Base-by-base conservation (phyloP, 345 rosid species). In the Nephelium lappaceum region DNA sequence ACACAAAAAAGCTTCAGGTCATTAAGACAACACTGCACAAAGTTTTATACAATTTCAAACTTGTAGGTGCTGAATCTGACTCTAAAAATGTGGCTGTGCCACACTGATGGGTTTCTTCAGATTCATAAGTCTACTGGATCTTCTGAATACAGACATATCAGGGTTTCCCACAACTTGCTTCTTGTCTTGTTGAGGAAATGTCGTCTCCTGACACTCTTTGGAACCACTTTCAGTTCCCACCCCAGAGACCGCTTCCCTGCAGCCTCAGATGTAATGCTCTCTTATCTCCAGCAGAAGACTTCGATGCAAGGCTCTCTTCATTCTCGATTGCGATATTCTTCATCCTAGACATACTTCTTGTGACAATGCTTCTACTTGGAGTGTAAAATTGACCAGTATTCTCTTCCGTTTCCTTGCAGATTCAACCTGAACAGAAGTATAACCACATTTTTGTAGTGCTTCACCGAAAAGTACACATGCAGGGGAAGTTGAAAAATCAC, bases 341-440 rank as follows among this genome's bases (percentile, higher is more conserved):
- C 78, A 74, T 57, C 76, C 82, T 86, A 18, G 69, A 71, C 87
- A 85, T 86, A 72, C 93, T 90, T 78, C 91, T 84, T 38, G 89
- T 88, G 24, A 78, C 63, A 38, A 85, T 80, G 70, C 88, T 85
- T 43, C 36, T 76, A 42, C 77, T 65, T 49, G 36, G 68, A 62
- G 66, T 55, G 11, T 7, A 16, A 49, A 18, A 27, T 57, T 15
- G 8, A 41, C 11, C 60, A 11, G 14, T 31, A 11, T 4, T 3
- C 12, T 25, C 25, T 21, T 10, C 15, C 9, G 8, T 8, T 15
- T 68, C 38, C 31, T 7, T 39, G 71, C 27, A 3, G 49, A 10
- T 68, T 11, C 31, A 42, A 18, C 23, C 43, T 10, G 53, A n/a
- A 68, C 53, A n/a, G 12, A n/a, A 39, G 68, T 67, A 65, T 68